Base-by-base conservation (phyloP, 2,329 filamentous ascomycete species). In the Colletotrichum lindemuthianum region DNA sequence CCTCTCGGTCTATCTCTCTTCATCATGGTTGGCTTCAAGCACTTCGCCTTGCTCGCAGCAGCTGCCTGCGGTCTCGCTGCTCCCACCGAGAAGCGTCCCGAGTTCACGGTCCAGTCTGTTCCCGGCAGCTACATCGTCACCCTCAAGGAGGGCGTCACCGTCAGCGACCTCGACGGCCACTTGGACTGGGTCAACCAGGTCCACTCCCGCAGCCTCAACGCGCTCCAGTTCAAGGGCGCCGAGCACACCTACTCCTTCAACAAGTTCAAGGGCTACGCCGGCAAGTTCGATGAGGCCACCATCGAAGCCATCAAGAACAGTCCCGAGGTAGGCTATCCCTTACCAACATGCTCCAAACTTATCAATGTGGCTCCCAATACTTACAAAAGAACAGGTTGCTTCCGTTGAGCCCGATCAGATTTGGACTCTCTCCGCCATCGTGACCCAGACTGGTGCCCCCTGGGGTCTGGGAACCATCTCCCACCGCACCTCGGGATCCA, bases 401-500 rank as follows among this genome's bases (percentile, higher is more conserved):
- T 60, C 69, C 13, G 70, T 78, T 45, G 76, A 78, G 63, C 70
- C 71, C 7, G 75, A 78, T 41, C 72, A 65, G 48, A 45, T 75
- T 52, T 68, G 64, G 64, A 51, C 63, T 15, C 68, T 73, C 39
- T 72, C 73, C 10, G 67, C 66, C 16, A 54, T 70, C 57, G 63
- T 69, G 57, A 77, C 72, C 16, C 80, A 82, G 72, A 54, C 54
- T 10, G 68, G 72, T 33, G 72, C 78, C 7, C 70, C 78, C 0
- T 83, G 82, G 79, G 82, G 81, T 15, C 77, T 84, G 32, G 76
- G 75, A 1, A 76, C 79, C 15, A 72, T 84, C 65, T 85, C 83
- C 7, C 76, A 78, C 71, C 70, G 73, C n/a, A 75, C 70, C 16
- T 69, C 73, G 24, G 74, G 74, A 33, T 72, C 68, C 8, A 74